Evolutionary conservation across 2,329 filamentous ascomycete genomes (phyloP).

Genomic region (Colletotrichum australisinense): DNA sequence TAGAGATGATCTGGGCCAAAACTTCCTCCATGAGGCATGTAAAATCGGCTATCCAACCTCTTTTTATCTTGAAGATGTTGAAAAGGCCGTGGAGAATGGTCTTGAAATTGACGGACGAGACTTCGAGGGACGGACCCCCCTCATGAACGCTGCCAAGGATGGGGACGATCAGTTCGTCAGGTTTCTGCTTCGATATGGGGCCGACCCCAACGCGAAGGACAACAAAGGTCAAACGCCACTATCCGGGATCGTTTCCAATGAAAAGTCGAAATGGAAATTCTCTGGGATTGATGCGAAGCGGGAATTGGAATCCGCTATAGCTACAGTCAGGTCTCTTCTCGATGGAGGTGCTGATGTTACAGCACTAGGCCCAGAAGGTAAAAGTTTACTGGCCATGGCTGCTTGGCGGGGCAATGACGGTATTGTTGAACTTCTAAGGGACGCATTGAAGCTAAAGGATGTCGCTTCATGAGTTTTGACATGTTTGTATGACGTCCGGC

Average conservation of each 20-base stretch:
- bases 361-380: neutral
- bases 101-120: neutral
- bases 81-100: neutral
- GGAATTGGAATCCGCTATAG: too few relatives aligned
- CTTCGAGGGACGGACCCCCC: neutral
- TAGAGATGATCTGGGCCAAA: neutral
- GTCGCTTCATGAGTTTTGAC: neutral
- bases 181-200: neutral
- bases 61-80: too few relatives aligned
- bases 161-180: accelerated
- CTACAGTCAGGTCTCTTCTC: too few relatives aligned
- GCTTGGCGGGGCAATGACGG: accelerated
- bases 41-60: accelerated
- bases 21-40: neutral
- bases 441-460: accelerated
- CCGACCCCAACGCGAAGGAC: neutral
- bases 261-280: too few relatives aligned
- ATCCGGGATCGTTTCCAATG: too few relatives aligned
- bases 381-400: neutral
- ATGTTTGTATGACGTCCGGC: neutral
- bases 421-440: accelerated
- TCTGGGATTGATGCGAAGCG: too few relatives aligned
- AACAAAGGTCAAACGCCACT: neutral
- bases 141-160: neutral
- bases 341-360: neutral